Conservation (phyloP, 2,329 filamentous ascomycete species). For the Domatiomyces globalis region DNA sequence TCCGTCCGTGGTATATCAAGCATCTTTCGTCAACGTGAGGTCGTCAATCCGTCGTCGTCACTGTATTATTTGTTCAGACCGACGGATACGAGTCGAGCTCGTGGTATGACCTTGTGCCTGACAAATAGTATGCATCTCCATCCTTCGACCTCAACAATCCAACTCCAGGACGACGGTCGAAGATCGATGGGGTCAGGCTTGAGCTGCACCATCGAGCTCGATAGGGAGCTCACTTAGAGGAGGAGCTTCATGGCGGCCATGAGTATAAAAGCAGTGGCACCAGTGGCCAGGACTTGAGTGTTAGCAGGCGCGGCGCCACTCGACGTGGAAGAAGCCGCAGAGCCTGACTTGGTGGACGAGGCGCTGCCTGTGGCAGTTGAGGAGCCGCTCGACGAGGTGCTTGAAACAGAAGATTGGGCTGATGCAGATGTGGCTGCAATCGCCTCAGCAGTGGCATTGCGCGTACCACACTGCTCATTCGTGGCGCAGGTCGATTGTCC, state of each 20-base stretch:
- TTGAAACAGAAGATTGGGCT: slow-evolving; percentile 20
- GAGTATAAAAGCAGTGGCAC: slow-evolving; percentile 38
- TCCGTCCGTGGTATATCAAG: not conserved
- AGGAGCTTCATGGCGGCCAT: slow-evolving; percentile 43
- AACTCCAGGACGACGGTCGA: not conserved
- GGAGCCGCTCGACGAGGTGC: slow-evolving; percentile 22
- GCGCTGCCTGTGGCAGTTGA: slow-evolving; percentile 21
- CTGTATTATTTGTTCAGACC: not conserved
- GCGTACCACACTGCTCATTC: slow-evolving; percentile 38
- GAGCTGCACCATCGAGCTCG: not conserved
- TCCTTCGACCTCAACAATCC: not conserved
- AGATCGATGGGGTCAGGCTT: not conserved
- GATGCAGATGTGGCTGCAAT: slow-evolving; percentile 20
- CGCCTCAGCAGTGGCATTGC: slow-evolving; percentile 28
- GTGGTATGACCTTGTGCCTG: not conserved
- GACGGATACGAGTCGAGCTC: not conserved
- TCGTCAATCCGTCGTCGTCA: not conserved
- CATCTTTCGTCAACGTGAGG: not conserved
- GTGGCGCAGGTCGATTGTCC: slow-evolving; percentile 36
- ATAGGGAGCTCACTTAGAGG: slow-evolving; percentile 30
- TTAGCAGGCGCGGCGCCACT: slow-evolving; percentile 33
- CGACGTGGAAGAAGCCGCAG: slow-evolving; percentile 21
- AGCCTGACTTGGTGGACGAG: slow-evolving; percentile 22
- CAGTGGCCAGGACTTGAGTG: slow-evolving; percentile 38
- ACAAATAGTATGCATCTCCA: not conserved